A percentile compares a stretch with the other conserved stretches of the same genome.
Conservation (phyloP, 2,329 filamentous ascomycete species). For the Trichophaea hybrida region DNA sequence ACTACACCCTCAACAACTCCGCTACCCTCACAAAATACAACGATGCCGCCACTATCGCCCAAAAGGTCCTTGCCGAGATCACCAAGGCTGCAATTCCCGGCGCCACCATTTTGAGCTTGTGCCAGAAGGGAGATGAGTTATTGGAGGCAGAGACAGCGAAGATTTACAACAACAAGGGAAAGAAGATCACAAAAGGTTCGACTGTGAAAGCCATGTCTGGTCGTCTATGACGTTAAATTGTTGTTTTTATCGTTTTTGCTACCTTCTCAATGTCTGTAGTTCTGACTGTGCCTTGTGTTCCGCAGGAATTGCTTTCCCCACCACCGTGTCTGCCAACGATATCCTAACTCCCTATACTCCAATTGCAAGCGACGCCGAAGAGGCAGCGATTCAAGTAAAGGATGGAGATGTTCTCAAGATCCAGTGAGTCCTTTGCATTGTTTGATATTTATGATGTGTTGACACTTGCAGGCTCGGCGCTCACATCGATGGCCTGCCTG, state of each 20-base stretch:
- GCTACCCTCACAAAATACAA: slow-evolving; percentile 99
- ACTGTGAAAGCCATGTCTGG: neutral
- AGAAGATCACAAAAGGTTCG: slow-evolving; percentile 84
- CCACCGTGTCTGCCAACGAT: slow-evolving; percentile 83
- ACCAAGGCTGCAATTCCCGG: slow-evolving; percentile 60
- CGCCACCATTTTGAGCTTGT: slow-evolving; percentile 77
- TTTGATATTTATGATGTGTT: slow-evolving; percentile 1
- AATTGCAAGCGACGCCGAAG: slow-evolving; percentile 68
- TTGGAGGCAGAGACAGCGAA: slow-evolving; percentile 86
- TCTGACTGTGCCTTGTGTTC: neutral
- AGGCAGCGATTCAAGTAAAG: slow-evolving; percentile 68
- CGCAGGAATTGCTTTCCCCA: slow-evolving; percentile 76
- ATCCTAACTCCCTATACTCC: slow-evolving; percentile 97
- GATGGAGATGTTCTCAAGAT: slow-evolving; percentile 86
- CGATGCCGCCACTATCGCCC: slow-evolving; percentile 84
- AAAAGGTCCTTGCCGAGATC: slow-evolving; percentile 86
- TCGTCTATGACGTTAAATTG: neutral
- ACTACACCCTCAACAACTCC: slow-evolving; percentile 80
- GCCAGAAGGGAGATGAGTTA: slow-evolving; percentile 88
- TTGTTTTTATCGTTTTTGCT: too few relatives aligned
- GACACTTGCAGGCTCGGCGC: slow-evolving; percentile 52
- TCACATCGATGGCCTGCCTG: slow-evolving; percentile 92
- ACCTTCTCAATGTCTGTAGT: slow-evolving; percentile 2
- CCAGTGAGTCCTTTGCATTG: slow-evolving; percentile 37
- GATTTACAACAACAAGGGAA: slow-evolving; percentile 73